Conservation (phyloP, 2,329 filamentous ascomycete genomes). For the Lachnellula occidentalis region DNA sequence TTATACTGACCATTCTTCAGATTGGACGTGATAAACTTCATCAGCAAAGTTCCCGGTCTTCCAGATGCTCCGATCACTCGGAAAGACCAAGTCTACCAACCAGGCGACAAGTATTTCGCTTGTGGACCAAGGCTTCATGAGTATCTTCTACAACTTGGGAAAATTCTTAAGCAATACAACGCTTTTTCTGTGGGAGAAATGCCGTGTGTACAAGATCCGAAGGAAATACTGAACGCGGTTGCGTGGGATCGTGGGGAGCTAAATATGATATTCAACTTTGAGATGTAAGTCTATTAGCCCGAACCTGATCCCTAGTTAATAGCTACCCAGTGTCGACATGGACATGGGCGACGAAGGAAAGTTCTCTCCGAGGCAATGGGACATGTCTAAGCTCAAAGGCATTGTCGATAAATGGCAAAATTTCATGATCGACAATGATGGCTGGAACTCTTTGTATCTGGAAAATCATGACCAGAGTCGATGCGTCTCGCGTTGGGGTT, state of each 20-base stretch:
- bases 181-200: conserved; percentile 49
- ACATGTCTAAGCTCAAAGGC: conserved; percentile 36
- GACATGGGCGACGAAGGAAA: conserved; percentile 42
- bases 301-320: conserved; percentile 3
- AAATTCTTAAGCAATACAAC: conserved; percentile 42
- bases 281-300: conserved; percentile 40
- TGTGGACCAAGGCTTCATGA: conserved; percentile 57
- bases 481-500: conserved; percentile 42
- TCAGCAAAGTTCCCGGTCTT: conserved; percentile 54
- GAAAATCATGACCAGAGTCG: conserved; percentile 54
- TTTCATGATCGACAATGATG: conserved; percentile 45
- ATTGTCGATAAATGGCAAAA: conserved; percentile 46
- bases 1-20: conserved; percentile 25
- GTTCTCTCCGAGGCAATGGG: conserved; percentile 38
- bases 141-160: conserved; percentile 42
- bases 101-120: conserved; percentile 42
- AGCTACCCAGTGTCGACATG: conserved; percentile 39
- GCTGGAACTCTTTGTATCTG: conserved; percentile 53
- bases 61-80: conserved; percentile 44
- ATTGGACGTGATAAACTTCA: conserved; percentile 64
- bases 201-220: conserved; percentile 38
- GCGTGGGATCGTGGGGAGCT: conserved; percentile 52
- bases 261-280: conserved; percentile 71
- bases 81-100: conserved; percentile 43
- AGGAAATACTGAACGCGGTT: conserved; percentile 49